phyloP scores from a whole-genome alignment of 495 filamentous ascomycete genomes.

The Coniosporium apollinis region DNA sequence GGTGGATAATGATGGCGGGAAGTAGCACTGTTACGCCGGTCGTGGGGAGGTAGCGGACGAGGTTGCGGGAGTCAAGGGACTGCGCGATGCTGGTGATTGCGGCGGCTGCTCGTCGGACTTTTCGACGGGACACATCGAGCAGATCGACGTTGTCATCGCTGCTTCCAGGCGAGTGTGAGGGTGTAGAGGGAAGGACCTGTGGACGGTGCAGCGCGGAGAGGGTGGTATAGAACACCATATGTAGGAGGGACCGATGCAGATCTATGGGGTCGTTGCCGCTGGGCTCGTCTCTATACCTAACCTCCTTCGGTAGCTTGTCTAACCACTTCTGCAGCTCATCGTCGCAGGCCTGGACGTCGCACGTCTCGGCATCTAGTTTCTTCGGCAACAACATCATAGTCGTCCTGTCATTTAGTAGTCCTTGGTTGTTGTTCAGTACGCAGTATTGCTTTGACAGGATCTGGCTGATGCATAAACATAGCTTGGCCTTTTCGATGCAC shows the following conservation, averaged over 20 bases:
- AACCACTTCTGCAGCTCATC: conserved; percentile 54
- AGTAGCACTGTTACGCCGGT: conserved; percentile 78
- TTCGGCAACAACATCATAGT: conserved; percentile 78
- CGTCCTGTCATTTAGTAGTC: conserved; percentile 39
- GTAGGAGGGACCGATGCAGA: conserved; percentile 55
- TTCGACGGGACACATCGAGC: conserved; percentile 58
- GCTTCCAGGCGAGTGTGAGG: conserved; percentile 27
- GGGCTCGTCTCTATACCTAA: conserved; percentile 35
- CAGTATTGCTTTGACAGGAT: conserved; percentile 73
- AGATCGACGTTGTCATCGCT: conserved; percentile 33
- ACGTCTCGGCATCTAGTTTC: conserved; percentile 59
- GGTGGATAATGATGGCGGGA: conserved; percentile 74
- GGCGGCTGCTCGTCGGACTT: conserved; percentile 58
- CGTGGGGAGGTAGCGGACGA: conserved; percentile 68
- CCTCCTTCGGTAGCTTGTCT: conserved; percentile 45
- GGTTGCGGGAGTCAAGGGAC: conserved; percentile 44
- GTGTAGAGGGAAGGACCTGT: conserved; percentile 56
- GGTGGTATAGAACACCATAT: conserved; percentile 76
- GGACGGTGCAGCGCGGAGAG: conserved; percentile 72
- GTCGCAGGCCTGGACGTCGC: conserved; percentile 55
- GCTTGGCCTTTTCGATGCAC: conserved; percentile 76
- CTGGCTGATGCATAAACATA: conserved; percentile 64
- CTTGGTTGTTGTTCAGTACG: conserved; percentile 57
- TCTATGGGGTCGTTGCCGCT: conserved; percentile 36
- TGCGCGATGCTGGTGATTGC: conserved; percentile 63